Base-by-base conservation (phyloP, 148 eudicot species). In the Simmondsia chinensis region DNA sequence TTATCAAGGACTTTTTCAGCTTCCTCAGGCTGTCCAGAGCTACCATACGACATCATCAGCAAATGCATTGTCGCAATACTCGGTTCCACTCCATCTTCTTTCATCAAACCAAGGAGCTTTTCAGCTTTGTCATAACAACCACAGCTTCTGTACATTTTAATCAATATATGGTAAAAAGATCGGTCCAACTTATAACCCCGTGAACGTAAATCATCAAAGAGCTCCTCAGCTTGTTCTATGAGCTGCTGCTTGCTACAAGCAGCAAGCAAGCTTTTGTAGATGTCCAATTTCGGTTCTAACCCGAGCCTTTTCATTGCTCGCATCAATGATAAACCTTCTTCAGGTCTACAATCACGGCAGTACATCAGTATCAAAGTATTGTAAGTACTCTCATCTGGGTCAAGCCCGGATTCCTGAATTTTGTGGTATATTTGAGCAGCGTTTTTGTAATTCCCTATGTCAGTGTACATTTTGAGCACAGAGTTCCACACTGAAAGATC, bases 101-200 rank as follows among this genome's bases (percentile, higher is more conserved):
- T 77, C 99, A 93, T 93, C 35, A 59, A 61, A 36, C 26, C 55
- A 20, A 93, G 52, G 39, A 85, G 59, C 40, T 56, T 76, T 71
- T 93, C 94, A 38, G 96, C 86, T 78, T 82, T 82, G 43, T 73
- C 64, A 69, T 86, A 76, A 52, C 61, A 66, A 9, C 83, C 89
- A 33, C 63, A 65, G 40, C 44, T 78, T 73, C 99, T 76, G 54
- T 76, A 93, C 67, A 70, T 75, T 61, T 86, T 93, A 65, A 93
- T 93, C 99, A 93, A 79, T 41, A 80, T 40, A 59, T 93, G 99
- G 71, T 82, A 93, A 50, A 93, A 82, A 13, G 99, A 86, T 42
- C 84, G 89, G 45, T 86, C 76, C 23, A 86, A 64, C 50, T 79
- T 82, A 53, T 70, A 68, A 9, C 94, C 94, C 65, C 70, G 73